phyloP scores from a whole-genome alignment of 2,329 filamentous ascomycete species.

The Pseudocercospora pini-densiflorae region DNA sequence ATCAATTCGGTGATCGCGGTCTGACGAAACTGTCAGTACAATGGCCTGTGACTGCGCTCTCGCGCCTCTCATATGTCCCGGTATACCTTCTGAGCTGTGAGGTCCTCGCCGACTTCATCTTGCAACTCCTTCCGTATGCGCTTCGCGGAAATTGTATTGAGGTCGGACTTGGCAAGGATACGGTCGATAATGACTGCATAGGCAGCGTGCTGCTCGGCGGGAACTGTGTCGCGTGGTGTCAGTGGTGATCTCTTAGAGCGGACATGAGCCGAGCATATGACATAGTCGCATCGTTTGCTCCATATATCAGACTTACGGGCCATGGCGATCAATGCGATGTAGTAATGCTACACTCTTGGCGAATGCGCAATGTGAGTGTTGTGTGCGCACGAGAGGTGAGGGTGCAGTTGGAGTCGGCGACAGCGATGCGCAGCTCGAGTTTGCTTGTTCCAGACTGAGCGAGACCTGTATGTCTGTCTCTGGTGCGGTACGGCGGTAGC shows the following conservation, averaged over 20 bases:
- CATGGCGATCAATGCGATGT: constrained; percentile 1
- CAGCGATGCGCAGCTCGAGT: background rate
- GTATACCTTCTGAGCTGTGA: constrained; percentile 64
- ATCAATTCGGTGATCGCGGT: constrained; percentile 53
- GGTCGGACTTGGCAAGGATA: constrained; percentile 63
- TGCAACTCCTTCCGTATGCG: constrained; percentile 67
- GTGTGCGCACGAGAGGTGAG: background rate
- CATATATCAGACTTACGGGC: constrained; percentile 10
- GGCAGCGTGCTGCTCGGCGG: constrained; percentile 36
- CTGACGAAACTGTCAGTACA: constrained; percentile 33
- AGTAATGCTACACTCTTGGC: background rate
- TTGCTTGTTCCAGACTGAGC: background rate
- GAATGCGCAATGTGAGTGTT: background rate
- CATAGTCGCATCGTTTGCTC: constrained; percentile 1
- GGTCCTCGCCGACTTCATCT: constrained; percentile 63
- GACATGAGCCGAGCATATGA: background rate
- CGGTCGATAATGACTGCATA: constrained; percentile 65
- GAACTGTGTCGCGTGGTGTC: constrained; percentile 27
- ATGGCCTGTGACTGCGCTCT: background rate
- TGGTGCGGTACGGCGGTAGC: background rate
- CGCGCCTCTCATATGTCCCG: background rate
- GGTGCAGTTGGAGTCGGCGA: background rate
- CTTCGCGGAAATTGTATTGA: constrained; percentile 69
- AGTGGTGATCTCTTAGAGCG: background rate
- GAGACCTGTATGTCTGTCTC: background rate